phyloP scores from a whole-genome alignment of 73 alveolate species.

The Paramecium octaurelia region DNA sequence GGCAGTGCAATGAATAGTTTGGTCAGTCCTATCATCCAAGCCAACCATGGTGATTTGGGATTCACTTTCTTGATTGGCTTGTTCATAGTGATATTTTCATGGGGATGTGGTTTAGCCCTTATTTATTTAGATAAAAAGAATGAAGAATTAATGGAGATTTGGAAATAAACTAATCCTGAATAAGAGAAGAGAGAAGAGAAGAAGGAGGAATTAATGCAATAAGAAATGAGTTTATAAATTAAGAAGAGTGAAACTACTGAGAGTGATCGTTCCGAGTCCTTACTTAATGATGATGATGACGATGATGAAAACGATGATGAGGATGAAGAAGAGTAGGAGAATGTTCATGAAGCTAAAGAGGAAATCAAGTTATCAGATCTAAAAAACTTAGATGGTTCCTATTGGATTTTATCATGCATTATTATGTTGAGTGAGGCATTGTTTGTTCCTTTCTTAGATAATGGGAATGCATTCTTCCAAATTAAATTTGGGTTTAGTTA shows the following conservation, averaged over 20 bases:
- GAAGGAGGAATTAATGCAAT: background rate
- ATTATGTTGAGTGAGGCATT: background rate
- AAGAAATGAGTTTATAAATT: background rate
- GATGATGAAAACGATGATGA: background rate
- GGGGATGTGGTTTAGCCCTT: background rate
- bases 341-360: background rate
- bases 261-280: background rate
- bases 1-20: conserved; percentile 42
- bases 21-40: background rate
- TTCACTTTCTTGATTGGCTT: background rate
- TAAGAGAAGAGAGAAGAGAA: background rate
- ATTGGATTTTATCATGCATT: background rate
- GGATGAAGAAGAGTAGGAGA: background rate
- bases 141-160: background rate
- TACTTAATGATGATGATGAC: background rate
- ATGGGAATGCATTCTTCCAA: background rate
- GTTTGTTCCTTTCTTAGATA: conserved; percentile 9
- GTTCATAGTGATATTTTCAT: background rate
- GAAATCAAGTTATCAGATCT: conserved; percentile 11
- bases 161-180: background rate
- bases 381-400: background rate
- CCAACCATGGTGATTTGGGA: background rate
- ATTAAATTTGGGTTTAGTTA: background rate
- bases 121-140: background rate
- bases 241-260: background rate